A percentile compares a stretch with the other conserved stretches of the same genome.
Conservation (phyloP, 2,329 filamentous ascomycete genomes). For the Scedosporium aurantiacum region DNA sequence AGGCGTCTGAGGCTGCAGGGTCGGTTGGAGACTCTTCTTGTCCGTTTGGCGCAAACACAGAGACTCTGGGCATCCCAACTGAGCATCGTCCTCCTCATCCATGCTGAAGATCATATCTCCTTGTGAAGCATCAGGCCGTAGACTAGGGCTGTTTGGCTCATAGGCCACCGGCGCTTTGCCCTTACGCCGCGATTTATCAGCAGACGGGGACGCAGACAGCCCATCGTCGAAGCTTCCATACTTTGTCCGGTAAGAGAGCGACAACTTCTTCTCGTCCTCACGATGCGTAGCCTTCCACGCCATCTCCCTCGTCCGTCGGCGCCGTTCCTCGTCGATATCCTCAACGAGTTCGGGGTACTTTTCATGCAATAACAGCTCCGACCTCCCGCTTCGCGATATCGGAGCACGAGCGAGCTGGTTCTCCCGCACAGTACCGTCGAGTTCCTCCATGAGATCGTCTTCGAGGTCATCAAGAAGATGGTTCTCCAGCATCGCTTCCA, state of each 20-base stretch:
- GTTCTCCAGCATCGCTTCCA: conserved; percentile 88
- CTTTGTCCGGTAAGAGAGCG: conserved; percentile 48
- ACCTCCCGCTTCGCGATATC: conserved; percentile 63
- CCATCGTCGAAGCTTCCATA: conserved; percentile 56
- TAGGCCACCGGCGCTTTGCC: conserved; percentile 33
- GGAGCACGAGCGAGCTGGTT: conserved; percentile 74
- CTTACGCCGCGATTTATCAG: conserved; percentile 35
- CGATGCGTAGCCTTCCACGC: conserved; percentile 51
- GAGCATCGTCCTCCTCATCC: conserved; percentile 65
- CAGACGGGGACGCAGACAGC: conserved; percentile 25
- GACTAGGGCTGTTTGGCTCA: conserved; percentile 51
- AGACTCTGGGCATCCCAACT: background rate
- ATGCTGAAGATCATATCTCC: conserved; percentile 86
- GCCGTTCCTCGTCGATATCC: conserved; percentile 58
- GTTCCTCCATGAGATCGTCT: conserved; percentile 65
- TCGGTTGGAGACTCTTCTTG: background rate
- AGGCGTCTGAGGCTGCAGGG: background rate
- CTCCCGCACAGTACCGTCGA: conserved; percentile 68
- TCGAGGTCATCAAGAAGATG: conserved; percentile 78
- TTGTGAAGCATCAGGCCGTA: conserved; percentile 57
- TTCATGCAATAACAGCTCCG: conserved; percentile 55
- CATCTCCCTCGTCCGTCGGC: conserved; percentile 65
- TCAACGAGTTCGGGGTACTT: conserved; percentile 50
- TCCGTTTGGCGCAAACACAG: background rate
- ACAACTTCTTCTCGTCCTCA: conserved; percentile 53